These are phyloP conservation scores for Mortierella sp. DNA, from an alignment of 371 early-diverging fungal species.

Conservation along the genomic window DNA sequence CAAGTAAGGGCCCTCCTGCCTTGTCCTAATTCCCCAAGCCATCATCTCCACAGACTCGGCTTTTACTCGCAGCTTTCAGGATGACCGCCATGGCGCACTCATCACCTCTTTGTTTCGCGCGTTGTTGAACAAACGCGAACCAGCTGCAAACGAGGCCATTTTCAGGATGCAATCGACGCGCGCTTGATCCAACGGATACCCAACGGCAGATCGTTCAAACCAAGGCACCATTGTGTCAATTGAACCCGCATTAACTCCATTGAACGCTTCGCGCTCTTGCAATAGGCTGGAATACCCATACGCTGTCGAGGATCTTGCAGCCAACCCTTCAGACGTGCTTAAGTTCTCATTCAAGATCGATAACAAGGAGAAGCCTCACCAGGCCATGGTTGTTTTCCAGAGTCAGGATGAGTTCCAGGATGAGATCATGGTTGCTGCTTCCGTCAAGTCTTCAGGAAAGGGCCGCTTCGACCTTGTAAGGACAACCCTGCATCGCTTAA, in stretches of 20 bases:
- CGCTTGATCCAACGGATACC: not conserved
- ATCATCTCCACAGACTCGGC: not conserved
- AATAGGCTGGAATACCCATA: conserved; percentile 46
- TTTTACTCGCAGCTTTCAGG: not conserved
- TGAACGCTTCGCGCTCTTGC: not conserved
- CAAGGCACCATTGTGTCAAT: not conserved
- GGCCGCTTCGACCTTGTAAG: conserved; percentile 54
- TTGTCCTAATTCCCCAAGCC: not conserved
- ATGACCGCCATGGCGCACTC: not conserved
- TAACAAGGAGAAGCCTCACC: conserved; percentile 48
- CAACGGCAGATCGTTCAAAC: not conserved
- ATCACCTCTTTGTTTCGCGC: not conserved
- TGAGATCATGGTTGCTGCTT: conserved; percentile 45
- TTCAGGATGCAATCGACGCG: not conserved
- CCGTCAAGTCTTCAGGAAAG: conserved; percentile 50
- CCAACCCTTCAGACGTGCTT: conserved; percentile 32
- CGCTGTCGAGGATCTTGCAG: conserved; percentile 18
- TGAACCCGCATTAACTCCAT: not conserved
- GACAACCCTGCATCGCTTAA: not conserved
- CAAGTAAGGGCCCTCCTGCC: conserved; percentile 24
- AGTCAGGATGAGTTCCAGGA: conserved; percentile 55
- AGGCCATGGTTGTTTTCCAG: conserved; percentile 53
- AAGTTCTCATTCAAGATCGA: conserved; percentile 54
- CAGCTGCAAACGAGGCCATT: not conserved
- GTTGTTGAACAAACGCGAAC: not conserved